phyloP scores from a whole-genome alignment of 2,329 filamentous ascomycete species.

The Xylariaceae sp. region DNA sequence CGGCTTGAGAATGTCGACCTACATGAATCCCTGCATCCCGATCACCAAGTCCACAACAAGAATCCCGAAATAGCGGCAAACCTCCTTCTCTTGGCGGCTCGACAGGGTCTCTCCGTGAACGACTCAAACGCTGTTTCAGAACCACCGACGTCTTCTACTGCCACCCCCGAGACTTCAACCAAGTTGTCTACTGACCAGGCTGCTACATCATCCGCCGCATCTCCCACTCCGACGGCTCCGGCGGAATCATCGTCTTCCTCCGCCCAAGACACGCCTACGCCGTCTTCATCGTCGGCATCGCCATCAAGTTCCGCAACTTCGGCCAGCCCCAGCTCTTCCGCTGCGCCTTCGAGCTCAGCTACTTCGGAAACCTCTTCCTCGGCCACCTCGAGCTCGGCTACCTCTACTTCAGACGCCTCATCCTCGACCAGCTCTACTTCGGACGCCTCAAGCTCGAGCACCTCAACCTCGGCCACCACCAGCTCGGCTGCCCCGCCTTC shows the following conservation, averaged over 20 bases:
- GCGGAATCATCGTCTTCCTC: constrained; percentile 18
- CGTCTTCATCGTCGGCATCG: neutral
- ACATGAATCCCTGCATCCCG: constrained; percentile 53
- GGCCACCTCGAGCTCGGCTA: no score
- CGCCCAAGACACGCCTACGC: constrained; percentile 3
- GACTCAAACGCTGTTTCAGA: constrained; percentile 28
- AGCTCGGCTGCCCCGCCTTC: neutral
- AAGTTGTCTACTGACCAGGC: constrained; percentile 6
- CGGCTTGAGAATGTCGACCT: constrained; percentile 7
- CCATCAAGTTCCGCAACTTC: neutral
- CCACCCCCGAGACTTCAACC: constrained; percentile 10
- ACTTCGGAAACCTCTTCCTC: constrained; percentile 3
- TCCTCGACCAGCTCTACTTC: neutral
- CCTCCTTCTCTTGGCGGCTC: constrained; percentile 59
- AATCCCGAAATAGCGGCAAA: constrained; percentile 58
- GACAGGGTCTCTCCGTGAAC: constrained; percentile 41
- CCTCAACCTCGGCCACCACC: neutral
- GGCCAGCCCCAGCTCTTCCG: neutral
- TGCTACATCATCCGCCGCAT: constrained; percentile 19
- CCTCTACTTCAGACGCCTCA: neutral
- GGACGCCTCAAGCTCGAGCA: neutral
- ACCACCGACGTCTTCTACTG: constrained; percentile 12
- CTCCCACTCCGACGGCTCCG: constrained; percentile 15
- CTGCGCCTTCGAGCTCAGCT: neutral
- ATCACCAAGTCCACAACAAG: constrained; percentile 55